Evolutionary conservation across 441 rosid genomes (phyloP).

Genomic region (Euphorbia corollata): DNA sequence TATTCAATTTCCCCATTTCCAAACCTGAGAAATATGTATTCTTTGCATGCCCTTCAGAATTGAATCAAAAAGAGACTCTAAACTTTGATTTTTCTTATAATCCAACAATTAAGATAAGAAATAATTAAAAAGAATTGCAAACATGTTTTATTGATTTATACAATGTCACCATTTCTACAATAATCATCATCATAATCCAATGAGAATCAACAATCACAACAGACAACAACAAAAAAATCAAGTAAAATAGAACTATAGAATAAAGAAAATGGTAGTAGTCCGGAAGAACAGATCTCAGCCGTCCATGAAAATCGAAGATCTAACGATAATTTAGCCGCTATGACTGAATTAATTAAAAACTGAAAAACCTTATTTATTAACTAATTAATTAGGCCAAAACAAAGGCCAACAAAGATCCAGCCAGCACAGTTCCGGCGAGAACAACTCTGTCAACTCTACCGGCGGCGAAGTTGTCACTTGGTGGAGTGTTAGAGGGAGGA

Average conservation of each 20-base stretch:
- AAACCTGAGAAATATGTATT: too few relatives aligned
- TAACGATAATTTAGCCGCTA: conserved; percentile 18
- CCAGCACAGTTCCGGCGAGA: conserved; percentile 45
- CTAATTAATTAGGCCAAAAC: conserved; percentile 42
- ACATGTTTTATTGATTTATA: conserved; percentile 1
- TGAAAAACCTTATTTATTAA: too few relatives aligned
- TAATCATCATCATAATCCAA: neutral
- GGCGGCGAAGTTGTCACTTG: conserved; percentile 38
- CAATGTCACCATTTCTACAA: neutral
- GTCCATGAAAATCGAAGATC: conserved; percentile 14
- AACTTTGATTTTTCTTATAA: too few relatives aligned
- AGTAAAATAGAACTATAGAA: too few relatives aligned
- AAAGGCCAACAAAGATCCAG: conserved; percentile 48
- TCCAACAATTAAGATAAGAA: neutral
- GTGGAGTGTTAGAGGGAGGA: conserved; percentile 23
- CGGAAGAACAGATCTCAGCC: conserved; percentile 18
- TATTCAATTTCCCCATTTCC: too few relatives aligned
- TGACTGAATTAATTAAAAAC: neutral
- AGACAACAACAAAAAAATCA: conserved; percentile 11
- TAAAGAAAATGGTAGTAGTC: conserved; percentile 7
- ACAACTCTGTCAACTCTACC: conserved; percentile 27
- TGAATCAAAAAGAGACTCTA: too few relatives aligned
- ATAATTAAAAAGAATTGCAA: neutral
- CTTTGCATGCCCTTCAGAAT: too few relatives aligned
- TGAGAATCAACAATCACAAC: conserved; percentile 21